Conservation (phyloP, 2,329 filamentous ascomycete species). For the Periconia sp. region DNA sequence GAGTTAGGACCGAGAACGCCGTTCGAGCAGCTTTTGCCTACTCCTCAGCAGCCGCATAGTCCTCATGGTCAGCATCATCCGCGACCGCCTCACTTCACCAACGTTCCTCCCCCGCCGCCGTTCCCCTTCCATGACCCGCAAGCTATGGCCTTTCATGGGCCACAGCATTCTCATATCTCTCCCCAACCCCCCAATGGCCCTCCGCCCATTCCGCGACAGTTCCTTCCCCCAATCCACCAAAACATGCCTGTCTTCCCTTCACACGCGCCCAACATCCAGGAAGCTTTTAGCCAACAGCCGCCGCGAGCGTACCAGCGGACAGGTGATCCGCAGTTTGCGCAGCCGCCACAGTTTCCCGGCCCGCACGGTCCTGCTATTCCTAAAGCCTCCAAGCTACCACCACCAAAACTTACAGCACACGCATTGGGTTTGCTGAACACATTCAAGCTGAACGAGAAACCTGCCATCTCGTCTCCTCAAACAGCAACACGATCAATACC, state of each 20-base stretch:
- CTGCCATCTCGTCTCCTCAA: conserved; percentile 19
- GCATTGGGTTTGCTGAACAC: conserved; percentile 63
- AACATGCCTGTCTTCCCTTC: conserved; percentile 16
- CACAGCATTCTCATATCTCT: conserved; percentile 32
- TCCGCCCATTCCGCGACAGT: conserved; percentile 25
- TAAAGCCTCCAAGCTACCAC: conserved; percentile 62
- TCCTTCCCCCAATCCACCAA: conserved; percentile 28
- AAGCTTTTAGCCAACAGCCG: conserved; percentile 31
- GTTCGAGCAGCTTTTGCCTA: conserved; percentile 59
- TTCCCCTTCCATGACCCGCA: conserved; percentile 53
- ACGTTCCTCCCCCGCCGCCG: conserved; percentile 56
- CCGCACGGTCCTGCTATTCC: conserved; percentile 57
- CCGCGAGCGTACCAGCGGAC: conserved; percentile 55
- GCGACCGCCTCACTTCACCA: conserved; percentile 57
- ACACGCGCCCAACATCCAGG: conserved; percentile 28
- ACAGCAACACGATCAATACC: conserved; percentile 18
- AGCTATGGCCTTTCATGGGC: conserved; percentile 34
- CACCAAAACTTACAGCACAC: conserved; percentile 64
- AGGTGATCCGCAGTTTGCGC: conserved; percentile 48
- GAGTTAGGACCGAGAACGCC: conserved; percentile 51
- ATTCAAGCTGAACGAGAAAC: conserved; percentile 55
- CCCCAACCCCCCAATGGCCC: conserved; percentile 29
- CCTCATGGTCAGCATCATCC: conserved; percentile 62
- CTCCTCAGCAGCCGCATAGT: conserved; percentile 61
- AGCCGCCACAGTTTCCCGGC: conserved; percentile 42